Conservation (phyloP, 371 early-diverging fungal species). For the Apophysomyces ossiformis region DNA sequence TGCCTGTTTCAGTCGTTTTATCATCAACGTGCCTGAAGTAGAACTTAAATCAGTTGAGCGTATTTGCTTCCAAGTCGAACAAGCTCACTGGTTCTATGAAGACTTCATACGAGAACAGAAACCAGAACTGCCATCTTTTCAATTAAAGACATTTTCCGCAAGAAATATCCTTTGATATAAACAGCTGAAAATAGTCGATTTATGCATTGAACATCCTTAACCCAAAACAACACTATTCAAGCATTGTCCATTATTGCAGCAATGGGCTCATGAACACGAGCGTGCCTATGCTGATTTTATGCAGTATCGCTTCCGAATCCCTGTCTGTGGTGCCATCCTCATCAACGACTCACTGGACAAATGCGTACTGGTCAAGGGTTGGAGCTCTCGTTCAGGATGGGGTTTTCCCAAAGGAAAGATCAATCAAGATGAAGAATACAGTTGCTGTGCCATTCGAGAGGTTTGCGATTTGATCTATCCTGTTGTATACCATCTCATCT, state of each 20-base stretch:
- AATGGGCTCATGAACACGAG: constrained; percentile 89
- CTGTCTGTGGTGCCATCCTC: constrained; percentile 99
- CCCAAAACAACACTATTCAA: constrained; percentile 62
- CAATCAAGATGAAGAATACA: constrained; percentile 93
- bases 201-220: constrained; percentile 7
- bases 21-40: constrained; percentile 95
- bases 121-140: constrained; percentile 77
- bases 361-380: constrained; percentile 91
- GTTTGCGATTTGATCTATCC: constrained; percentile 14
- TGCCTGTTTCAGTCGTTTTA: constrained; percentile 81
- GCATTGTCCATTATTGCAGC: constrained; percentile 87
- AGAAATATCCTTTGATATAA: constrained; percentile 62
- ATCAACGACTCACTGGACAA: constrained; percentile 86
- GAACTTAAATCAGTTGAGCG: constrained; percentile 91
- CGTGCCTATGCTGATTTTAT: constrained; percentile 89
- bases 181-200: not conserved
- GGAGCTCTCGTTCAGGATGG: constrained; percentile 88
- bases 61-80: constrained; percentile 99
- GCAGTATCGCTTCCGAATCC: constrained; percentile 96
- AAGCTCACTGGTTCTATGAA: constrained; percentile 99
- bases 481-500: not conserved
- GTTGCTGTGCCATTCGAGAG: constrained; percentile 96
- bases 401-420: constrained; percentile 99
- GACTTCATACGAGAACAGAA: constrained; percentile 93
- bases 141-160: constrained; percentile 83